Percentiles rank a stretch among this genome's conserved stretches.
Conservation (phyloP, 176 grass and related monocot species). For the Carex cristatella region DNA sequence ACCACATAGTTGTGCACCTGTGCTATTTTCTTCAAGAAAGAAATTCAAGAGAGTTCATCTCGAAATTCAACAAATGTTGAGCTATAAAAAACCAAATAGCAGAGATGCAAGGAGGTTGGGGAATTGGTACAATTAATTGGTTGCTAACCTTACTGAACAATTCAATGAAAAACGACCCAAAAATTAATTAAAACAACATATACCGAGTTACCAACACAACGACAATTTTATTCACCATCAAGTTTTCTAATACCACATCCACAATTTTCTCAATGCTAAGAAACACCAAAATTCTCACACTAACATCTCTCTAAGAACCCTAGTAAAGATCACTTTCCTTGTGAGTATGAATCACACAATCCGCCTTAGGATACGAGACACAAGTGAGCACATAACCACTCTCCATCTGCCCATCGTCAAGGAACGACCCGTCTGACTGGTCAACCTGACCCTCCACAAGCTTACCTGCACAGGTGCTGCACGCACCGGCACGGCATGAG, state of each 20-base stretch:
- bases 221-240: conserved; percentile 1
- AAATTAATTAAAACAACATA: no score
- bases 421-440: conserved; percentile 80
- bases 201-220: background rate
- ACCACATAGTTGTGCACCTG: background rate
- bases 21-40: background rate
- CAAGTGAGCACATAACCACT: conserved; percentile 89
- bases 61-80: background rate
- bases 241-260: background rate
- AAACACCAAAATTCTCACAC: background rate
- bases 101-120: background rate
- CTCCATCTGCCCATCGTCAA: conserved; percentile 59
- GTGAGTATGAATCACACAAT: conserved; percentile 87
- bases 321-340: conserved; percentile 87
- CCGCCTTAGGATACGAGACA: conserved; percentile 56
- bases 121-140: background rate
- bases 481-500: conserved; percentile 81
- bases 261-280: conserved; percentile 1
- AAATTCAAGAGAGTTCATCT: background rate
- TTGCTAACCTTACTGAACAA: background rate
- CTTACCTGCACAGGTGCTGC: conserved; percentile 76
- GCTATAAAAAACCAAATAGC: background rate
- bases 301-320: background rate
- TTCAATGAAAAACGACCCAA: background rate
- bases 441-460: conserved; percentile 45